Conservation (phyloP, 78 protist genomes). For the Dictyostelium citrinum region DNA sequence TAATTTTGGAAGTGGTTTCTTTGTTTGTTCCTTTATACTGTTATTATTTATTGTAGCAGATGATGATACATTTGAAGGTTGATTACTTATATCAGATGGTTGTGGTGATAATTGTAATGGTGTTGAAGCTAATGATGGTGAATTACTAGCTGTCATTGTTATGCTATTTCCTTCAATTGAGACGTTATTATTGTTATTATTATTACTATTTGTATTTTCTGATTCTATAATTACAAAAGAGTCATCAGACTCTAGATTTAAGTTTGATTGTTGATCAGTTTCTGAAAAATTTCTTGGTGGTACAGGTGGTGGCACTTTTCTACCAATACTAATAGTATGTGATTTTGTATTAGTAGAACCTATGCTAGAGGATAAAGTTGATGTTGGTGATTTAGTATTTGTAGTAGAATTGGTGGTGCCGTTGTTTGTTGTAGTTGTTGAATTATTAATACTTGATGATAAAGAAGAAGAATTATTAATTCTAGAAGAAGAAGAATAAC, state of each 20-base stretch:
- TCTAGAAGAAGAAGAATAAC: conserved; percentile 29
- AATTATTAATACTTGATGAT: not conserved
- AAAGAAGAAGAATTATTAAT: not conserved
- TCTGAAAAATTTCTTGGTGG: not conserved
- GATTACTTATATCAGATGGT: not conserved
- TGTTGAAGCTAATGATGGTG: conserved; percentile 22
- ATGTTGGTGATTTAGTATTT: not conserved
- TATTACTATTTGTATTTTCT: not conserved
- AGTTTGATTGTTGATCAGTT: not conserved
- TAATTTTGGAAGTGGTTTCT: not conserved
- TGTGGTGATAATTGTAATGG: not conserved
- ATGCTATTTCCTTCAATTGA: not conserved
- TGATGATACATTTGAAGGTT: not conserved
- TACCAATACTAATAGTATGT: not conserved
- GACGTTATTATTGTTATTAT: not conserved
- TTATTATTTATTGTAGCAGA: not conserved
- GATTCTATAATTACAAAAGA: conserved; percentile 22
- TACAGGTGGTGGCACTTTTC: conserved; percentile 22
- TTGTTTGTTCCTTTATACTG: not conserved
- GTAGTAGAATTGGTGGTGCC: no score
- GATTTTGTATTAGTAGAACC: not conserved
- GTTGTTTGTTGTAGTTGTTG: no score
- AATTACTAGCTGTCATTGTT: conserved; percentile 5
- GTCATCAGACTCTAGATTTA: conserved; percentile 7
- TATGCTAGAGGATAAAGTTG: not conserved